phyloP scores from a whole-genome alignment of 805 yeast genomes.

The Monosporozyma siamensis region DNA sequence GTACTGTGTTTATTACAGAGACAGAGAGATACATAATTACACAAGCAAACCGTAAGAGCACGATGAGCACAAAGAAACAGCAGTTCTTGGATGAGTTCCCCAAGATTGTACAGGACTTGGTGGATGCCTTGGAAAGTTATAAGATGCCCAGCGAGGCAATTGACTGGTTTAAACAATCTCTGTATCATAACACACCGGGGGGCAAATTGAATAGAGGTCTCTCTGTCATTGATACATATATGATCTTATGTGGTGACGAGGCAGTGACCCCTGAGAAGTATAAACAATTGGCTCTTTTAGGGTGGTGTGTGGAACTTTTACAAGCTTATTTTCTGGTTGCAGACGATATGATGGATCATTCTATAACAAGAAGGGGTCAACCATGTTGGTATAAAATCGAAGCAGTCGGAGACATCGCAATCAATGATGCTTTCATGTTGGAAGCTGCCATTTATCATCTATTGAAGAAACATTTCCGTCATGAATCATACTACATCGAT shows the following conservation, averaged over 20 bases:
- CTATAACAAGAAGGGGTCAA: constrained; percentile 96
- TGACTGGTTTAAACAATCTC: constrained; percentile 66
- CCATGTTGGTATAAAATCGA: constrained; percentile 90
- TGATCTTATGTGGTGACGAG: constrained; percentile 55
- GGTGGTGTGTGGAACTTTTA: constrained; percentile 90
- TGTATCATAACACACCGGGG: constrained; percentile 87
- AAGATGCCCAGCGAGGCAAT: constrained; percentile 83
- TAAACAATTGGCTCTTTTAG: constrained; percentile 76
- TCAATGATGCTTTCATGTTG: constrained; percentile 93
- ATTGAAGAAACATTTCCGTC: constrained; percentile 79
- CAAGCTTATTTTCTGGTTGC: constrained; percentile 97
- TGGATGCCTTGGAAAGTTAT: constrained; percentile 49
- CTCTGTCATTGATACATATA: constrained; percentile 89
- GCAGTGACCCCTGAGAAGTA: constrained; percentile 48
- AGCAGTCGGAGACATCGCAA: constrained; percentile 85
- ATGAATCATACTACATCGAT: constrained; percentile 78
- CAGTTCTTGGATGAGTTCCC: constrained; percentile 66
- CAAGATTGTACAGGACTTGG: constrained; percentile 64
- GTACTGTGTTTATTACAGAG: no score
- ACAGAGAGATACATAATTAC: no score
- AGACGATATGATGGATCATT: constrained; percentile 96
- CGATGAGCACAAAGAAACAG: constrained; percentile 30
- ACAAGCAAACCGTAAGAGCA: no score
- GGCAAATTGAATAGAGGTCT: constrained; percentile 96
- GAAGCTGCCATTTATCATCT: constrained; percentile 89